Evolutionary conservation across 2,329 filamentous ascomycete genomes (phyloP).

Genomic region (Geosmithia morbida): DNA sequence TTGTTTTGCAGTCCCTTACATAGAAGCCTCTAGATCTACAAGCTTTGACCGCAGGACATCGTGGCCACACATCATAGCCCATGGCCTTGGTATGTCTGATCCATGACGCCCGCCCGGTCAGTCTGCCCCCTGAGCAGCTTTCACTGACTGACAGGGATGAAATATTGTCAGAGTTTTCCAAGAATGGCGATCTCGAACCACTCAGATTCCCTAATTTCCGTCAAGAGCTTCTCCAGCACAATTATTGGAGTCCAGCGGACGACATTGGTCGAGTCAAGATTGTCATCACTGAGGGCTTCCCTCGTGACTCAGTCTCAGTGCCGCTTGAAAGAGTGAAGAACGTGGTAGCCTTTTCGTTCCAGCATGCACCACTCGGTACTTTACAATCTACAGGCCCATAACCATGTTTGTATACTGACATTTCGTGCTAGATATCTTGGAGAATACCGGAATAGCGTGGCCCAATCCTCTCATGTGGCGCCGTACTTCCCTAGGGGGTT

Average conservation of each 20-base stretch:
- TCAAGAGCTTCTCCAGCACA: constrained; percentile 51
- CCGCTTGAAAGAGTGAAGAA: constrained; percentile 58
- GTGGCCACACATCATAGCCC: constrained; percentile 35
- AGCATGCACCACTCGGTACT: constrained; percentile 66
- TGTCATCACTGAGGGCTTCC: constrained; percentile 59
- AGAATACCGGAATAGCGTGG: constrained; percentile 64
- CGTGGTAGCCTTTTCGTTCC: constrained; percentile 66
- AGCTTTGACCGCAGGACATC: constrained; percentile 33
- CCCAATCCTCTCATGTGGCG: constrained; percentile 60
- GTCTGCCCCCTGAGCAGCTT: not conserved
- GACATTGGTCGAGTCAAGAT: constrained; percentile 62
- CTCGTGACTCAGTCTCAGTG: constrained; percentile 31
- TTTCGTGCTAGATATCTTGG: not conserved
- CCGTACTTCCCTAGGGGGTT: constrained; percentile 25
- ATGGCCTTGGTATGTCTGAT: constrained; percentile 22
- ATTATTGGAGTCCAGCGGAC: constrained; percentile 58
- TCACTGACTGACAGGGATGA: not conserved
- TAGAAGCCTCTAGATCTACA: constrained; percentile 28
- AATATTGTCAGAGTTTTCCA: constrained; percentile 28
- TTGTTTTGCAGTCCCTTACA: not conserved
- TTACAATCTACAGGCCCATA: constrained; percentile 3
- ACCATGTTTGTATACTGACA: not conserved
- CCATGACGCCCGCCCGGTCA: not conserved
- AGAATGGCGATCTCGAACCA: constrained; percentile 41
- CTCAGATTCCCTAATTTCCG: constrained; percentile 63